These are phyloP conservation scores for Kurtzmaniella cleridarum DNA, from an alignment of 805 yeast species.

Conservation along the genomic window DNA sequence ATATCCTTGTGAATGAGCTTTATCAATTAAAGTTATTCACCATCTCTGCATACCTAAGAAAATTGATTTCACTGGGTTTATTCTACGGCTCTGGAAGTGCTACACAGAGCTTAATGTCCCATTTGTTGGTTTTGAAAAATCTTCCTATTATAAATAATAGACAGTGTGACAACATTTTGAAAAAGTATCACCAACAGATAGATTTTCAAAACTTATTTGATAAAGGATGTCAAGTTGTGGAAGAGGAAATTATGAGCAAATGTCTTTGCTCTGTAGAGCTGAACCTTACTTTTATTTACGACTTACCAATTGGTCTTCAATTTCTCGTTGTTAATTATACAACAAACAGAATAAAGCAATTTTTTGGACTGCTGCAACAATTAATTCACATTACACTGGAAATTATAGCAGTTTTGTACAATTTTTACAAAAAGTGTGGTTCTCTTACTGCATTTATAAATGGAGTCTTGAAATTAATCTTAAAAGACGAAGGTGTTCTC, in stretches of 20 bases:
- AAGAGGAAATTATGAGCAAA: constrained; percentile 18
- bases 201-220: constrained; percentile 33
- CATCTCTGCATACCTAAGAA: constrained; percentile 66
- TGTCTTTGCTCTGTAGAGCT: constrained; percentile 4
- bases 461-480: constrained; percentile 24
- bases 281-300: constrained; percentile 7
- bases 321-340: constrained; percentile 46
- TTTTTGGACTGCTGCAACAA: constrained; percentile 27
- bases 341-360: constrained; percentile 35
- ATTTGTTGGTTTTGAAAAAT: constrained; percentile 50
- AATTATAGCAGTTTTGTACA: constrained; percentile 25
- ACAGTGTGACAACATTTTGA: constrained; percentile 52
- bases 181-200: constrained; percentile 38
- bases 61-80: constrained; percentile 80
- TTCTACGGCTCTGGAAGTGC: constrained; percentile 55
- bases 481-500: constrained; percentile 36
- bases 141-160: constrained; percentile 50
- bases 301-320: constrained; percentile 37
- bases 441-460: constrained; percentile 38
- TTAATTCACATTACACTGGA: constrained; percentile 30
- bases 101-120: constrained; percentile 33
- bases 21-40: constrained; percentile 46
- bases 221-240: constrained; percentile 28
- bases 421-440: constrained; percentile 33
- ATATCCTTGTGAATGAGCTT: constrained; percentile 49